Conservation (phyloP, 345 rosid species). For the Eucalyptus fibrosa region DNA sequence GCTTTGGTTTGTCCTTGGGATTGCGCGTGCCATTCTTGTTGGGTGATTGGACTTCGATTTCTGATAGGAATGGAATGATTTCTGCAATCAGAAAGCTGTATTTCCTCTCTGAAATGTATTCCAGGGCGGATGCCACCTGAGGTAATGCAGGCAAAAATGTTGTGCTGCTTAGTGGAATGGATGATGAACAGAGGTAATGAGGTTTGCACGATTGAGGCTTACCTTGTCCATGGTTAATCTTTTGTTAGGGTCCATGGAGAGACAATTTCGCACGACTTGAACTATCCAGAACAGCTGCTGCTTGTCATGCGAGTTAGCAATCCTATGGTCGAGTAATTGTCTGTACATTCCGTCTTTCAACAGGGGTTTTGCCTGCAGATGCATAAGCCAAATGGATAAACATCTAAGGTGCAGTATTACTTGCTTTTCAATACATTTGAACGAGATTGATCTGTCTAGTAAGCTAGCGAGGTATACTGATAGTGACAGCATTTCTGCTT, state of each 20-base stretch:
- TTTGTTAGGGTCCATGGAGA: slow-evolving; percentile 7
- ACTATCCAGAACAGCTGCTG: slow-evolving; percentile 19
- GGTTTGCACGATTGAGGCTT: not conserved
- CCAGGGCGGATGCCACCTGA: slow-evolving; percentile 20
- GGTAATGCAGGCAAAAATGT: not conserved
- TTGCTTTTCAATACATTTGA: not conserved
- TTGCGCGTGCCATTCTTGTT: rapidly evolving
- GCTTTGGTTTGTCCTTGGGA: not conserved
- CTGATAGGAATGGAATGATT: not conserved
- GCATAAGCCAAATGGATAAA: not conserved
- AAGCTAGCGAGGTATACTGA: not conserved
- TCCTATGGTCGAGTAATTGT: slow-evolving; percentile 8
- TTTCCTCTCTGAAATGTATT: slow-evolving; percentile 4
- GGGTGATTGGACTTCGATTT: not conserved
- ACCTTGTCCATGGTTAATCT: slow-evolving; percentile 23
- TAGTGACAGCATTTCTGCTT: not conserved
- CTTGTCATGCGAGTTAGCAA: slow-evolving; percentile 1
- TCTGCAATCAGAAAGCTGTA: not conserved
- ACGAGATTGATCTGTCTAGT: not conserved
- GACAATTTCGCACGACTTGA: slow-evolving; percentile 12
- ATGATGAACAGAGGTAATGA: too few relatives aligned
- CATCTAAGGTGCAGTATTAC: not conserved
- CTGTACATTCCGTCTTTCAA: slow-evolving; percentile 8
- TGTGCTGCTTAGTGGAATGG: not conserved
- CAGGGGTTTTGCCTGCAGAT: slow-evolving; percentile 18